Conservation (phyloP, 495 filamentous ascomycete genomes). For the Evernia prunastri region DNA sequence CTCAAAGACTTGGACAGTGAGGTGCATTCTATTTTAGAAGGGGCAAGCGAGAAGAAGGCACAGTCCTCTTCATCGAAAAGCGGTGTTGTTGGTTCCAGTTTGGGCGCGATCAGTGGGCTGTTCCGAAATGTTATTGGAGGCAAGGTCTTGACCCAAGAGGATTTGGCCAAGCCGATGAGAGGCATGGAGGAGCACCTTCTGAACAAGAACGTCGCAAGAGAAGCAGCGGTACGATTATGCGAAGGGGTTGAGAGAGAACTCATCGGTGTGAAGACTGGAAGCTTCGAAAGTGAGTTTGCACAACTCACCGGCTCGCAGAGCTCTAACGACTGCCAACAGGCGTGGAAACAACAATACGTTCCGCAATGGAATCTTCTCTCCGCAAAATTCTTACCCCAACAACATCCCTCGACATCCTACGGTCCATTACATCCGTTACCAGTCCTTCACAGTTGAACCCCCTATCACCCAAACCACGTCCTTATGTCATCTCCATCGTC, state of each 20-base stretch:
- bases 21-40: slow-evolving; percentile 78
- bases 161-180: slow-evolving; percentile 85
- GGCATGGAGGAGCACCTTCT: slow-evolving; percentile 94
- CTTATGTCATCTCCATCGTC: slow-evolving; percentile 96
- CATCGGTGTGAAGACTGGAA: slow-evolving; percentile 83
- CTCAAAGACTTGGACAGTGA: slow-evolving; percentile 89
- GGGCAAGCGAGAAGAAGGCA: slow-evolving; percentile 59
- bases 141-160: slow-evolving; percentile 78
- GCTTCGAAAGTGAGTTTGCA: slow-evolving; percentile 67
- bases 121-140: slow-evolving; percentile 94
- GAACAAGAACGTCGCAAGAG: slow-evolving; percentile 92
- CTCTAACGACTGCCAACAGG: slow-evolving; percentile 33
- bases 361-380: slow-evolving; percentile 82
- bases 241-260: slow-evolving; percentile 86
- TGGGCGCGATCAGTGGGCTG: slow-evolving; percentile 74
- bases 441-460: slow-evolving; percentile 44
- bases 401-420: slow-evolving; percentile 85
- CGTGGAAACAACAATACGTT: slow-evolving; percentile 72
- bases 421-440: slow-evolving; percentile 79
- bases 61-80: slow-evolving; percentile 39
- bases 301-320: background rate
- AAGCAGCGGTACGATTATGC: slow-evolving; percentile 86
- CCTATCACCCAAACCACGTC: slow-evolving; percentile 52
- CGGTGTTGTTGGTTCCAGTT: slow-evolving; percentile 68
- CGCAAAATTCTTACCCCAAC: slow-evolving; percentile 94